Conservation (phyloP, 441 rosid genomes). For the Adansonia gregorii region DNA sequence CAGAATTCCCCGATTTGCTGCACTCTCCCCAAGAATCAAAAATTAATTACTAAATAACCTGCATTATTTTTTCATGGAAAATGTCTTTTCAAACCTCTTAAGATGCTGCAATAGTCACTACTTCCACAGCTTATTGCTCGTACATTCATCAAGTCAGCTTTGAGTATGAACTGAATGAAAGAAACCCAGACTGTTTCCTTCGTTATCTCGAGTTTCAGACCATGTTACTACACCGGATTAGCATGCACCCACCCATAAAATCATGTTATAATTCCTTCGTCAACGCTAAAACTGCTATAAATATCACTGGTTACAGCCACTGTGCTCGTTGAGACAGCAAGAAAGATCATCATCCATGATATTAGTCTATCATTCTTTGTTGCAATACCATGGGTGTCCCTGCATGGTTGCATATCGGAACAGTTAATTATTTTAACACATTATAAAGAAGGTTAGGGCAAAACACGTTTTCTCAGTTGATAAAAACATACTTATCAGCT, state of each 20-base stretch:
- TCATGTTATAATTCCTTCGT: slow-evolving; percentile 32
- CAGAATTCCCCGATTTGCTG: too few species aligned
- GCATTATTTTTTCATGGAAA: too few species aligned
- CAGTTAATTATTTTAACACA: background rate
- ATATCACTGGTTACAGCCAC: slow-evolving; percentile 61
- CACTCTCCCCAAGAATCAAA: too few species aligned
- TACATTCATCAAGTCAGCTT: background rate
- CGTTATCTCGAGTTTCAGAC: background rate
- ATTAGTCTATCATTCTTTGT: slow-evolving; percentile 52
- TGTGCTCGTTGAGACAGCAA: slow-evolving; percentile 56
- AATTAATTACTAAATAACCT: too few species aligned
- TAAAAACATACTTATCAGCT: background rate
- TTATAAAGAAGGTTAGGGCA: background rate
- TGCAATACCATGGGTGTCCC: slow-evolving; percentile 59
- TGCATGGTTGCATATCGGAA: slow-evolving; percentile 26
- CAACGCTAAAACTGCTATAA: slow-evolving; percentile 42
- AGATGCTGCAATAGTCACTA: too few species aligned
- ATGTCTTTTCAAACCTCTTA: too few species aligned
- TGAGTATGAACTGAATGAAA: background rate
- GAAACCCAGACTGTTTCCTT: slow-evolving; percentile 16
- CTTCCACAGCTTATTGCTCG: too few species aligned
- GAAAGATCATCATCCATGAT: slow-evolving; percentile 58
- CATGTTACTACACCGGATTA: background rate
- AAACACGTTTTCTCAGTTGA: background rate
- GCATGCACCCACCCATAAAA: background rate